phyloP scores from a whole-genome alignment of 129 eudicot species.

The Artemisia argyi region DNA sequence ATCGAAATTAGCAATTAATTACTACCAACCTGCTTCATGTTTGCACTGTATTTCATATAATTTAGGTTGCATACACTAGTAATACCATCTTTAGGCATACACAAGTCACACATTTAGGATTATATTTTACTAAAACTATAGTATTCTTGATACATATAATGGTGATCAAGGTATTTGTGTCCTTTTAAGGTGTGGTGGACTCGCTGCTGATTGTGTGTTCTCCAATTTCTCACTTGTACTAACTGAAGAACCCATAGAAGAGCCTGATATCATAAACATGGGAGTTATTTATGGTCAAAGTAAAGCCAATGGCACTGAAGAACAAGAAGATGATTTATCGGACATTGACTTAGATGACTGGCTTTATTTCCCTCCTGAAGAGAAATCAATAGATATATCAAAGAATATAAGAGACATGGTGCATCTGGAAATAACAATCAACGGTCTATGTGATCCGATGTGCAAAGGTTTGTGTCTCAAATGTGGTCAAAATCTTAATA shows the following conservation, averaged over 20 bases:
- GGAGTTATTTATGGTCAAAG: conserved; percentile 60
- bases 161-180: background rate
- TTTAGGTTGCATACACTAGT: background rate
- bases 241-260: conserved; percentile 78
- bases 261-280: conserved; percentile 69
- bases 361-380: conserved; percentile 70
- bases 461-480: conserved; percentile 81
- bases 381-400: conserved; percentile 78
- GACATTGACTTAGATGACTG: conserved; percentile 73
- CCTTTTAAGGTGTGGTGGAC: conserved; percentile 75
- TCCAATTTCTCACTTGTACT: conserved; percentile 73
- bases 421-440: conserved; percentile 77
- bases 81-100: background rate
- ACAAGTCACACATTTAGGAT: background rate
- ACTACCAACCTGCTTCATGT: too few species aligned
- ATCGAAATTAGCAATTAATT: background rate
- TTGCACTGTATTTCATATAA: background rate
- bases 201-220: conserved; percentile 70
- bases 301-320: conserved; percentile 21
- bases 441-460: conserved; percentile 56
- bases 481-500: conserved; percentile 77
- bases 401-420: conserved; percentile 81
- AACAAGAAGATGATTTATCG: conserved; percentile 48
- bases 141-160: background rate
- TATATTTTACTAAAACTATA: background rate